A percentile compares a stretch with the other conserved stretches of the same genome.
Evolutionary conservation across 495 filamentous ascomycete genomes (phyloP).

Genomic region (Annulohypoxylon bovei): DNA sequence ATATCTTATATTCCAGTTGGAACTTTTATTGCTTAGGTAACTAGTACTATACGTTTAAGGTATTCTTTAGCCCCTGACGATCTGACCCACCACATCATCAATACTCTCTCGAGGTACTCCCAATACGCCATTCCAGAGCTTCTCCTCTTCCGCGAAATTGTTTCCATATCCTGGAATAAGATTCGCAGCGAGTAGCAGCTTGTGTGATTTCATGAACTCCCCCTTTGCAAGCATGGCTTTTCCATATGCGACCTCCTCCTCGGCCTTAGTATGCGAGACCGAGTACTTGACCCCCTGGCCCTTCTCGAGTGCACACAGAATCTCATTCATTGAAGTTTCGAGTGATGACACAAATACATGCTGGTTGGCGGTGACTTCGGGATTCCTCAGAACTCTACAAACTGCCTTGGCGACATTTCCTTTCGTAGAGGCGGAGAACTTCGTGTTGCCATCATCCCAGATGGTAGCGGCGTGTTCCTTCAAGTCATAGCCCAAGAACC

Average conservation of each 20-base stretch:
- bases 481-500: not conserved
- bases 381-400: not conserved
- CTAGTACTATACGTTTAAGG: too few relatives aligned
- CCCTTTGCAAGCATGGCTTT: conserved; percentile 2
- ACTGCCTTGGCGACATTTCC: not conserved
- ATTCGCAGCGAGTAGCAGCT: not conserved
- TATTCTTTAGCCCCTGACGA: not conserved
- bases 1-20: too few relatives aligned
- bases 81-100: not conserved
- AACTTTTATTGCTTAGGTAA: too few relatives aligned
- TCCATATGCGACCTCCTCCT: not conserved
- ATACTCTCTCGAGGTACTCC: not conserved
- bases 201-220: conserved; percentile 3
- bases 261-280: not conserved
- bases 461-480: not conserved
- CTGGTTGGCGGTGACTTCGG: not conserved
- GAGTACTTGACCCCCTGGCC: not conserved
- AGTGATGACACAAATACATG: not conserved
- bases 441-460: not conserved
- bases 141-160: not conserved
- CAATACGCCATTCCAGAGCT: not conserved
- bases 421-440: not conserved
- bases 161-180: not conserved
- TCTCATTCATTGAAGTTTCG: not conserved
- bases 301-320: not conserved